phyloP scores from a whole-genome alignment of 352 stramenopile species.

The Pythium insidiosum region DNA sequence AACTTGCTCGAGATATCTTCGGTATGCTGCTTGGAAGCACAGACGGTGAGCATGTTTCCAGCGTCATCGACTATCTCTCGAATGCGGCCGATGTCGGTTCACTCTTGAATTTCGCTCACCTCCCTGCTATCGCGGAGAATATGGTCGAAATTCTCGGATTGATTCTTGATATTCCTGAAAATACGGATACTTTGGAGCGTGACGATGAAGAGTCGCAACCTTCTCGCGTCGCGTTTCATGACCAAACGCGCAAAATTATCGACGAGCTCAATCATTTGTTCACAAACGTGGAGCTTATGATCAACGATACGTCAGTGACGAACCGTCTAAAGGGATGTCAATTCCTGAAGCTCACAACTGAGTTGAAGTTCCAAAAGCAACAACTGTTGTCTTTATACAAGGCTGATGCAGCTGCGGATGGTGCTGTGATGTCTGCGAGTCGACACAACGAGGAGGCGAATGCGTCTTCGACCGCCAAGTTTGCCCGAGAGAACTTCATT shows the following conservation, averaged over 20 bases:
- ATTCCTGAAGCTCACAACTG: conserved; percentile 49
- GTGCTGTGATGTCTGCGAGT: conserved; percentile 36
- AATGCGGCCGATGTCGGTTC: conserved; percentile 43
- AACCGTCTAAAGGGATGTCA: conserved; percentile 45
- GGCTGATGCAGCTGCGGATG: conserved; percentile 52
- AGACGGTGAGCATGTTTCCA: conserved; percentile 38
- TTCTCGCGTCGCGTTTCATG: conserved; percentile 52
- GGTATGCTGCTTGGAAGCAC: conserved; percentile 51
- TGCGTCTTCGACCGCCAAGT: conserved; percentile 23
- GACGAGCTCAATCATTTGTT: conserved; percentile 37
- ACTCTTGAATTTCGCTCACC: conserved; percentile 48
- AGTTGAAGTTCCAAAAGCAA: conserved; percentile 63
- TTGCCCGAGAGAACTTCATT: conserved; percentile 55
- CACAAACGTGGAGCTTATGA: conserved; percentile 45
- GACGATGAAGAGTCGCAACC: conserved; percentile 26
- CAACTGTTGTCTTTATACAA: conserved; percentile 63
- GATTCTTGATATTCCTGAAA: conserved; percentile 77
- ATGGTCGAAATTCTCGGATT: conserved; percentile 64
- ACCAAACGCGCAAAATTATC: conserved; percentile 57
- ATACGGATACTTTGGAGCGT: conserved; percentile 41
- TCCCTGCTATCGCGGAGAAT: conserved; percentile 52
- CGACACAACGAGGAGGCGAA: conserved; percentile 18
- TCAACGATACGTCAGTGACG: conserved; percentile 34
- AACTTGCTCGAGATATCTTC: conserved; percentile 60
- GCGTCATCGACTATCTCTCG: conserved; percentile 58